Base-by-base conservation (phyloP, 2,329 filamentous ascomycete species). In the Ophiostoma himal-ulmi region DNA sequence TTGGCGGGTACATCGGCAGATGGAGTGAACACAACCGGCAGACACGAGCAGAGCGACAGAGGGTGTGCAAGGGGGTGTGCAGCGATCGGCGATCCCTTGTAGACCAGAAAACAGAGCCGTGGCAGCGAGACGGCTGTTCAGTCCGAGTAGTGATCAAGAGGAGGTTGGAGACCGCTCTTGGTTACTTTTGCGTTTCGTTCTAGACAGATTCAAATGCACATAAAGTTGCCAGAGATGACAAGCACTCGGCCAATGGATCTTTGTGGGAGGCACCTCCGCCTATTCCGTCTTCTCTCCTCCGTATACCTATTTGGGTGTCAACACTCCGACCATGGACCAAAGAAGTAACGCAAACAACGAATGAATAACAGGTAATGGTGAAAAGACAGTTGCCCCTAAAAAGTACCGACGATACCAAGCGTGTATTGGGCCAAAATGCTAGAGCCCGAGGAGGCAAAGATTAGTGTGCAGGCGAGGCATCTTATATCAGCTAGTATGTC, bases 41-140 rank as follows among this genome's bases (percentile, higher is more conserved):
- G n/a, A 57, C 52, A 57, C 52, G 52, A 57, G 52, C 22, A 22
- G 52, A 57, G 52, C 52, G 52, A 54, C 20, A 26, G 44, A 48
- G 44, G 17, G n/a, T 48, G n/a, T 11, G 52, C 52, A 22, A 22
- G 52, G 52, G 52, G n/a, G 52, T 48, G 52, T 57, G n/a, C 22
- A 57, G 52, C 52, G 52, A 57, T 57, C 52, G 52, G 52, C 52
- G 52, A 57, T 57, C 52, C 52, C 52, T 57, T 17, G 17, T 57
- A 30, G 52, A 48, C 44, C 41, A 44, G 41, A 7, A 20, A 20
- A 48, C 20, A 5, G 17, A 20, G 44, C 44, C 44, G 44, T 48
- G 44, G 17, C 44, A 48, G 44, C 37, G 8, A 39, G 37, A 13
- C 37, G 11, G 37, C 37, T 44, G 6, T 44, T 44, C 8, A 44